Conservation (phyloP, 202 grass and related monocot genomes). For the Eragrostis tef region DNA sequence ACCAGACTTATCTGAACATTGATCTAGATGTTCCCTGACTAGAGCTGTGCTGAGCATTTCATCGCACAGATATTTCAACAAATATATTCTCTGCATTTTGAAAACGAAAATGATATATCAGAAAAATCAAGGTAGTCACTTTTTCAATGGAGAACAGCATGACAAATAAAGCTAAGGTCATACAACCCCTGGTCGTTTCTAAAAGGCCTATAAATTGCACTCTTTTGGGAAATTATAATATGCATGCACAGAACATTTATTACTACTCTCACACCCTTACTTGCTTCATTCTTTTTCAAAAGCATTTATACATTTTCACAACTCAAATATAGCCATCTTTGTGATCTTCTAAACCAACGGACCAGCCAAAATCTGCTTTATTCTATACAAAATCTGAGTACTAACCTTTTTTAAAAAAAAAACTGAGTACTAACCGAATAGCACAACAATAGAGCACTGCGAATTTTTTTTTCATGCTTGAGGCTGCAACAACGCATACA, state of each 20-base stretch:
- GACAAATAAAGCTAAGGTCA: constrained; percentile 12
- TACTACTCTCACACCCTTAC: too few species aligned
- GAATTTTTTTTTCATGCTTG: background rate
- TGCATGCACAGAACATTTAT: background rate
- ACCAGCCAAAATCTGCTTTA: background rate
- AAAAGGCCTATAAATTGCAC: constrained; percentile 16
- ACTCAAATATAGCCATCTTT: background rate
- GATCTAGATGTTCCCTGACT: constrained; percentile 88
- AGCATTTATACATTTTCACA: constrained; percentile 28
- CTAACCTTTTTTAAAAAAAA: background rate
- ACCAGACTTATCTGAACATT: constrained; percentile 78
- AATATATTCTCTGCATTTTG: constrained; percentile 79
- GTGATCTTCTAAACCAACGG: background rate
- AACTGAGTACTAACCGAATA: background rate
- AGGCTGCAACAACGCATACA: background rate
- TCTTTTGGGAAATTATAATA: background rate
- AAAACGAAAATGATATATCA: constrained; percentile 54
- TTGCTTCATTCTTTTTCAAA: background rate
- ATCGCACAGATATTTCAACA: constrained; percentile 90
- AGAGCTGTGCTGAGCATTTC: constrained; percentile 89
- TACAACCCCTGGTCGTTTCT: too few species aligned
- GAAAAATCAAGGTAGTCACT: constrained; percentile 36
- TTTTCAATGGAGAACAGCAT: constrained; percentile 37
- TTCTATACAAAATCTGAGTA: background rate
- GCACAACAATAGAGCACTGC: background rate